Percentiles rank a stretch among this genome's conserved stretches.
phyloP scores from a whole-genome alignment of 352 stramenopile species.

The Phytophthora quininea region DNA sequence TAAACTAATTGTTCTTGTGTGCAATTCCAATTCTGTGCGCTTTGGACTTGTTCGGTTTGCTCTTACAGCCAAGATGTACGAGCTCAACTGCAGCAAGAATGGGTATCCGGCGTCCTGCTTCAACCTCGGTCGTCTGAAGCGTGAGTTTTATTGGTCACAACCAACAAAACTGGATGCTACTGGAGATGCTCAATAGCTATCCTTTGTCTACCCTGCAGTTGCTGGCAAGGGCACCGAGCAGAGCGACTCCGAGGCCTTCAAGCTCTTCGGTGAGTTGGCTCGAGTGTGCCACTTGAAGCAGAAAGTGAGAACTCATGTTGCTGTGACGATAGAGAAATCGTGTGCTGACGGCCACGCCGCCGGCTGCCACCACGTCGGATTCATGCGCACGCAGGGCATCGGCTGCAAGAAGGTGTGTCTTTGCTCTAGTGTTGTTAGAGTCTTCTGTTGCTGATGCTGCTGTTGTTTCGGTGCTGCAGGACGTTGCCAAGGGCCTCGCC shows the following conservation, averaged over 20 bases:
- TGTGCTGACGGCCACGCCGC: constrained; percentile 75
- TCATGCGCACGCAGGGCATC: constrained; percentile 80
- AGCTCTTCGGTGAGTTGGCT: constrained; percentile 67
- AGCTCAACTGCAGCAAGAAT: constrained; percentile 86
- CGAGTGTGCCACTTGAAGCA: background rate
- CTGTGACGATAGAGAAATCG: constrained; percentile 63
- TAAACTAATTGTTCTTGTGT: too few relatives aligned
- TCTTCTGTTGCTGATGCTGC: constrained; percentile 3
- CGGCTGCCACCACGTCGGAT: constrained; percentile 85
- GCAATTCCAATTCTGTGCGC: background rate
- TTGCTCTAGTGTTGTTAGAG: background rate
- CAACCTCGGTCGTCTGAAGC: constrained; percentile 82
- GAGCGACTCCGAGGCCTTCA: constrained; percentile 70
- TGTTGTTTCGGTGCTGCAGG: constrained; percentile 29
- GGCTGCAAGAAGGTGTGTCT: constrained; percentile 69
- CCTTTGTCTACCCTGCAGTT: constrained; percentile 42
- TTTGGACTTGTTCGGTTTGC: background rate
- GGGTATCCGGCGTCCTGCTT: constrained; percentile 86
- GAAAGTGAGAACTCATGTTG: background rate
- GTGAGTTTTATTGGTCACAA: constrained; percentile 37
- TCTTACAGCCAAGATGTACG: constrained; percentile 70
- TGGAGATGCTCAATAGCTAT: background rate
- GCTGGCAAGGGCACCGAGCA: constrained; percentile 76
- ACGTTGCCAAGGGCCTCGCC: constrained; percentile 64
- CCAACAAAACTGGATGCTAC: background rate